Evolutionary conservation across 352 stramenopile genomes (phyloP).

Genomic region (Phytophthora constricta): DNA sequence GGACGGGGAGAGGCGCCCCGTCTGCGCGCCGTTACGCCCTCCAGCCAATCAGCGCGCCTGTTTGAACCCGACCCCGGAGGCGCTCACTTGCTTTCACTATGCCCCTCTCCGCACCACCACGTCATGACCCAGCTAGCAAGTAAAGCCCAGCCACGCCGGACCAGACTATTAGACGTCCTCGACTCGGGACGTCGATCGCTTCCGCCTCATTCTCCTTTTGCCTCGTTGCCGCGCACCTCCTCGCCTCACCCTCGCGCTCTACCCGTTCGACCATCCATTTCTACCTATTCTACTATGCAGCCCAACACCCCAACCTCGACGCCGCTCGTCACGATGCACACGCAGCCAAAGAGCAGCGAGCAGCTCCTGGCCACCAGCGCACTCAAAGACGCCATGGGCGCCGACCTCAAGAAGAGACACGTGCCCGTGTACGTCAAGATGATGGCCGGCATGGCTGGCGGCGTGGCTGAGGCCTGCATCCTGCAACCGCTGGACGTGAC

Average conservation of each 20-base stretch:
- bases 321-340: slow-evolving; percentile 30
- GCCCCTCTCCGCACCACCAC: not conserved
- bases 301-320: slow-evolving; percentile 12
- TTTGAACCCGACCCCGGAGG: slow-evolving; percentile 11
- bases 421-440: slow-evolving; percentile 88
- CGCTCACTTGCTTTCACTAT: slow-evolving; percentile 3
- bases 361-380: slow-evolving; percentile 70
- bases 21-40: slow-evolving; percentile 5
- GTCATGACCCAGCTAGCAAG: slow-evolving; percentile 16
- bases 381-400: slow-evolving; percentile 77
- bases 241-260: slow-evolving; percentile 1
- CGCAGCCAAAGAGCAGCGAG: slow-evolving; percentile 23
- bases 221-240: slow-evolving; percentile 24
- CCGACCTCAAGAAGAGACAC: slow-evolving; percentile 69
- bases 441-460: slow-evolving; percentile 85
- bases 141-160: slow-evolving; percentile 9
- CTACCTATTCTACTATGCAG: slow-evolving; percentile 32
- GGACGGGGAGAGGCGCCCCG: not conserved
- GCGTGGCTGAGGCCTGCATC: slow-evolving; percentile 84
- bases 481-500: slow-evolving; percentile 87
- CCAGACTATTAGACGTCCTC: too few relatives aligned
- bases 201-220: slow-evolving; percentile 39
- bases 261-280: not conserved
- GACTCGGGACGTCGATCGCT: slow-evolving; percentile 9
- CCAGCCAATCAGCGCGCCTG: slow-evolving; percentile 32